Evolutionary conservation across 441 rosid genomes (phyloP), one percentile per base, ranked within the genome.

Genomic region (Jatropha podagrica): DNA sequence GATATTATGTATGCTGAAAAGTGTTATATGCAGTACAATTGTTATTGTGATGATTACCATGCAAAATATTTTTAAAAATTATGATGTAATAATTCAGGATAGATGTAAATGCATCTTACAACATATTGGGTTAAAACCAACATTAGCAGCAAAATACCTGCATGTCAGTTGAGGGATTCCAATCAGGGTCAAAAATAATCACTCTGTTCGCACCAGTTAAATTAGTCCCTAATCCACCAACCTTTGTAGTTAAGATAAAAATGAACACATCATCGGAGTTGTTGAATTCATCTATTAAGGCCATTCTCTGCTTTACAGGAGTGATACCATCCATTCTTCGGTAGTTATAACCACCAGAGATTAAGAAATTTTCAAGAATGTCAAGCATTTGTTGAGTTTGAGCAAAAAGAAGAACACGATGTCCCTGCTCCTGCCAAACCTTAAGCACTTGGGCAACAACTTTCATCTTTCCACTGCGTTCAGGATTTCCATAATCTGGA

Each of bases 341-440:
- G 78, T 95, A 95, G 69, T 71, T 85, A 85, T 93, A 93, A 81
- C 81, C 92, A 74, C 77, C 73, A 72, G 90, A 79, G 75, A 80
- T 78, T 83, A 95, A 86, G 85, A 91, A 91, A 81, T 62, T 91
- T 81, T 95, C 99, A 52, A 93, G 86, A 80, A 95, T 95, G 82
- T 95, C 99, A 42, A 95, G 98, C 97, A 95, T 91, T 80, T 95
- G 99, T 74, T 92, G 98, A 76, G 98, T 95, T 85, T 93, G 98
- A 60, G 93, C 67, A 81, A 95, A 95, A 74, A 95, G 85, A 83
- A 95, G 99, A 78, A 92, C 99, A 62, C 87, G 97, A 73, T 95
- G 97, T 74, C 93, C 97, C 85, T 93, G 91, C 81, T 93, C 85
- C 86, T 86, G 86, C 99, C 99, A 95, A 74, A 83, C 88, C 83